A percentile compares a stretch with the other conserved stretches of the same genome.
Conservation (phyloP, 2,329 filamentous ascomycete species). For the Rachicladosporium sp. region DNA sequence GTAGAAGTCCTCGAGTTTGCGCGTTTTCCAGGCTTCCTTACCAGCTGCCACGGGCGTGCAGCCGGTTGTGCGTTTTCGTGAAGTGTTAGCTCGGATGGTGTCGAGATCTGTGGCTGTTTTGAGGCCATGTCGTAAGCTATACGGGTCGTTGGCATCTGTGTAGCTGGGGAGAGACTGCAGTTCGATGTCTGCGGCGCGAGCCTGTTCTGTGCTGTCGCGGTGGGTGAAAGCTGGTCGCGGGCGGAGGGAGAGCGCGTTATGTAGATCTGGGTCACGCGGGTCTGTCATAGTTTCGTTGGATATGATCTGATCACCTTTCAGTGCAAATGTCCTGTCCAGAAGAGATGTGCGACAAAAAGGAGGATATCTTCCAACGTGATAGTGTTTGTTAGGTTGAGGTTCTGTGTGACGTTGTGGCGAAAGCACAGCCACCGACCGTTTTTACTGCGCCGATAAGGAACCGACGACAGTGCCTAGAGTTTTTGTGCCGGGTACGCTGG, state of each 20-base stretch:
- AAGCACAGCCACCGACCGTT: no score
- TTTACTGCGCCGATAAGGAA: no score
- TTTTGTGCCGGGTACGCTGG: no score
- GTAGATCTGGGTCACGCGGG: constrained; percentile 31
- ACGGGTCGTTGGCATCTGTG: constrained; percentile 62
- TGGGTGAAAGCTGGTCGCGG: constrained; percentile 26
- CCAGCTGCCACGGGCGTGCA: constrained; percentile 32
- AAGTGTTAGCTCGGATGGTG: constrained; percentile 67
- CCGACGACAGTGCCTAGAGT: no score
- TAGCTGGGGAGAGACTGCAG: constrained; percentile 42
- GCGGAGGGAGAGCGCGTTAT: constrained; percentile 36
- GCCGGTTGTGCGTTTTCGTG: constrained; percentile 50
- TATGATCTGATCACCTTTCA: no score
- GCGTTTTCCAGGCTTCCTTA: constrained; percentile 32
- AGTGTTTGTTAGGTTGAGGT: no score
- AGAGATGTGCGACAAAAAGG: no score
- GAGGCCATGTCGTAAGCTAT: constrained; percentile 61
- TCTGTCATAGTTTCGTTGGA: constrained; percentile 9
- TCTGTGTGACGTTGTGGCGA: no score
- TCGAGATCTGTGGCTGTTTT: constrained; percentile 69
- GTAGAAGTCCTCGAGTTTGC: constrained; percentile 69
- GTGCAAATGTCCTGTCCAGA: no score
- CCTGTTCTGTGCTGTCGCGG: constrained; percentile 17
- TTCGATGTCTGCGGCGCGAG: constrained; percentile 29
- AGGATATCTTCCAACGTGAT: no score